phyloP scores from a whole-genome alignment of 106 monocot genomes.

The Dendrobium huoshanense region DNA sequence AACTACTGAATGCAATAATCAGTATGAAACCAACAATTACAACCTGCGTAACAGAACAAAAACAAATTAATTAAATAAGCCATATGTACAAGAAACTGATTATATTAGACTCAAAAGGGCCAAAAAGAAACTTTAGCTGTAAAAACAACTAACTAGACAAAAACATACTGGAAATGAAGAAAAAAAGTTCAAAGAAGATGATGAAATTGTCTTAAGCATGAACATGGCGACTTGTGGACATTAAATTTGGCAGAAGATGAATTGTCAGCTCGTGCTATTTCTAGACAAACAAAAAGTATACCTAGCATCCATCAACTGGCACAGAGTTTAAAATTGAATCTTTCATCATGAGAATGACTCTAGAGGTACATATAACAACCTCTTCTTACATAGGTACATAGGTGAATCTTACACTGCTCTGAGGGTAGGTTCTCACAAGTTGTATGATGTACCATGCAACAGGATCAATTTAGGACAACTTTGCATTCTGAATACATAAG shows the following conservation, averaged over 20 bases:
- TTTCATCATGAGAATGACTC: background rate
- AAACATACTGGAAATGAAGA: background rate
- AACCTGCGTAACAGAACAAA: background rate
- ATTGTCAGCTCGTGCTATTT: background rate
- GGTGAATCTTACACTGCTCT: background rate
- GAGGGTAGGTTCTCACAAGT: slow-evolving; percentile 11
- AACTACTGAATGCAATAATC: background rate
- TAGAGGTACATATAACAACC: background rate
- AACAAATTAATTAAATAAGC: background rate
- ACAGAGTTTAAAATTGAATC: background rate
- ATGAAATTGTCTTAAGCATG: background rate
- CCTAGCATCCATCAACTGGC: background rate
- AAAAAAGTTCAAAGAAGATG: background rate
- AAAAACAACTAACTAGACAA: background rate
- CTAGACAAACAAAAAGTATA: background rate
- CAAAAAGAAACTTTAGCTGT: background rate
- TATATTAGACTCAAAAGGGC: background rate
- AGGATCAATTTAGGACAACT: slow-evolving; percentile 8
- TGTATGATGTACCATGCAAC: slow-evolving; percentile 7
- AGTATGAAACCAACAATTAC: background rate
- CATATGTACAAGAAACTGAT: background rate
- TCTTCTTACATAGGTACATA: background rate
- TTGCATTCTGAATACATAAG: slow-evolving; percentile 9
- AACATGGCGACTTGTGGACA: background rate
- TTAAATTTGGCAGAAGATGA: background rate